Conservation (phyloP, 805 yeast species). For the Wickerhamiella kurtzmanii region DNA sequence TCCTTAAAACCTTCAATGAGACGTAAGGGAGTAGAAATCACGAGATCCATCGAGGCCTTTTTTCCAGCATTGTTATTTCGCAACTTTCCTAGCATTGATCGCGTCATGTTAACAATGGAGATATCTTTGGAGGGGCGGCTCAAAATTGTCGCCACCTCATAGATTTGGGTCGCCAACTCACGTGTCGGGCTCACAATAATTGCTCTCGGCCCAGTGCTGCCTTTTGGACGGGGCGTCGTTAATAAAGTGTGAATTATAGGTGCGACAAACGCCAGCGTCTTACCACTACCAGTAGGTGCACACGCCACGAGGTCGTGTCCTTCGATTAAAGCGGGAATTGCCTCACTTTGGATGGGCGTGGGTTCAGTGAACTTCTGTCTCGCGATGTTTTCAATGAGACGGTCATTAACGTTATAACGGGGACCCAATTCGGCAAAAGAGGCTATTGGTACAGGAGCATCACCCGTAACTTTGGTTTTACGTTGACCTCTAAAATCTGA, state of each 20-base stretch:
- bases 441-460: constrained; percentile 81
- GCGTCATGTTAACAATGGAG: constrained; percentile 52
- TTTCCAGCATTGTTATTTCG: constrained; percentile 42
- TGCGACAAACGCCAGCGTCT: constrained; percentile 76
- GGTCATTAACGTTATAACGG: constrained; percentile 51
- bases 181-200: constrained; percentile 86
- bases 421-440: constrained; percentile 69
- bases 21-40: constrained; percentile 81
- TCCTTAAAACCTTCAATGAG: constrained; percentile 63
- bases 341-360: constrained; percentile 85
- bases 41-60: constrained; percentile 56
- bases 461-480: constrained; percentile 68
- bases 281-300: constrained; percentile 98
- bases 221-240: constrained; percentile 4
- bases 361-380: constrained; percentile 69
- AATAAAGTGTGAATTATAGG: constrained; percentile 57
- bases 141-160: constrained; percentile 48
- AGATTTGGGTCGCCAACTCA: constrained; percentile 81
- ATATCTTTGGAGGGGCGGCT: constrained; percentile 40
- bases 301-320: constrained; percentile 75
- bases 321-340: constrained; percentile 60
- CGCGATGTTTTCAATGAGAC: constrained; percentile 47
- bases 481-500: constrained; percentile 42
- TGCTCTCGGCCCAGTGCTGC: constrained; percentile 48
- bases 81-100: constrained; percentile 52